These are phyloP conservation scores for Bassia scoparia DNA, from an alignment of 148 eudicot genomes.

Conservation along the genomic window DNA sequence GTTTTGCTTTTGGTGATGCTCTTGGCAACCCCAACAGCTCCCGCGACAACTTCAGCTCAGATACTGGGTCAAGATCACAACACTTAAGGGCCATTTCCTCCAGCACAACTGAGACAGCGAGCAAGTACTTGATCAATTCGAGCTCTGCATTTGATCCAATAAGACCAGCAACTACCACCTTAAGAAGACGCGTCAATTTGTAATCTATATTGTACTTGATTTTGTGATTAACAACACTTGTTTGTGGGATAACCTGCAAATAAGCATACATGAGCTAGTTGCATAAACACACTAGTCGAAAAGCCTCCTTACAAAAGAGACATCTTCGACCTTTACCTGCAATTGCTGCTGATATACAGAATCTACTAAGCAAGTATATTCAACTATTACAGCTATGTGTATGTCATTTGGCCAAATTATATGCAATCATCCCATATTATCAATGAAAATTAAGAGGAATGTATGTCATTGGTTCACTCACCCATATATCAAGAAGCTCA, in stretches of 20 bases:
- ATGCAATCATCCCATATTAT: background rate
- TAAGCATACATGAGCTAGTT: background rate
- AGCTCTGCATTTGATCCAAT: constrained; percentile 20
- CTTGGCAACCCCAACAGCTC: constrained; percentile 1
- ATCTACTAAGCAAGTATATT: background rate
- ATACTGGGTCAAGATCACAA: background rate
- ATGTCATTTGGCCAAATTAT: background rate
- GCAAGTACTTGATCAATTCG: constrained; percentile 7
- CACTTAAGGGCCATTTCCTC: background rate
- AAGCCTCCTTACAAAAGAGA: background rate
- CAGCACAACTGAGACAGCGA: background rate
- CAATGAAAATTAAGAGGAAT: background rate
- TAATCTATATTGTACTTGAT: background rate
- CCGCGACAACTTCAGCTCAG: background rate
- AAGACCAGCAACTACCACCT: background rate
- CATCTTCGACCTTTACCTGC: background rate
- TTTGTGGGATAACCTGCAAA: background rate
- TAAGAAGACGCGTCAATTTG: constrained; percentile 1
- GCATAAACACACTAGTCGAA: background rate
- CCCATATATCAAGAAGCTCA: background rate
- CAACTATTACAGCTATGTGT: background rate
- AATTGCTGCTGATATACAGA: background rate
- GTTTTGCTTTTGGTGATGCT: constrained; percentile 12
- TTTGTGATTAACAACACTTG: background rate
- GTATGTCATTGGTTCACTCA: background rate